phyloP scores from a whole-genome alignment of 108 stramenopile genomes.

The Fistulifera pelliculosa region DNA sequence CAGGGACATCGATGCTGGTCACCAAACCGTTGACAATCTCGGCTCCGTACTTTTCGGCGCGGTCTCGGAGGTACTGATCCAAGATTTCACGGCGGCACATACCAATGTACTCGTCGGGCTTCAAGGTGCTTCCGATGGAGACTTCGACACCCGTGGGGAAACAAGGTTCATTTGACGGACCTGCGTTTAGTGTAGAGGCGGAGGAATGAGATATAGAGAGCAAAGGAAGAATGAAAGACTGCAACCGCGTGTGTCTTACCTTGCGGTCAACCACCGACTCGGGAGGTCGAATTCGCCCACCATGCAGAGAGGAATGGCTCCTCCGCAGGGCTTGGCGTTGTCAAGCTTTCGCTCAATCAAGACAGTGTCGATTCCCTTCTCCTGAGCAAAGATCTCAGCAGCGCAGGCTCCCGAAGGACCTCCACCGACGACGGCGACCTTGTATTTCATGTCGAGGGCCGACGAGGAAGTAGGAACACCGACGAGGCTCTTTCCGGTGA shows the following conservation, averaged over 20 bases:
- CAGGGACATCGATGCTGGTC: conserved; percentile 86
- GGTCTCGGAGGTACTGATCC: conserved; percentile 93
- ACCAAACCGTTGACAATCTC: conserved; percentile 90
- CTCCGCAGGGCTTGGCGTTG: conserved; percentile 99
- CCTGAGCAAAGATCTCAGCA: conserved; percentile 94
- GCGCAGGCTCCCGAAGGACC: conserved; percentile 97
- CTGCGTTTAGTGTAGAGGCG: conserved; percentile 19
- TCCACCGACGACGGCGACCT: conserved; percentile 94
- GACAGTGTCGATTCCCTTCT: conserved; percentile 87
- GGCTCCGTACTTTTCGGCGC: conserved; percentile 92
- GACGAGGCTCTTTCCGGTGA: conserved; percentile 33
- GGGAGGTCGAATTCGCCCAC: conserved; percentile 97
- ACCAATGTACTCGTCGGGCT: conserved; percentile 97
- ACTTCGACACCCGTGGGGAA: conserved; percentile 95
- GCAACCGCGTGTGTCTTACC: conserved; percentile 35
- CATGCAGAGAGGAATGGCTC: conserved; percentile 98
- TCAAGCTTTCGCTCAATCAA: conserved; percentile 97
- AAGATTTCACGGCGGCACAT: conserved; percentile 97
- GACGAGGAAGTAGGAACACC: conserved; percentile 23
- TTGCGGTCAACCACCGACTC: conserved; percentile 93
- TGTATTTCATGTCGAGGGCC: conserved; percentile 78
- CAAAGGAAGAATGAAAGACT: not conserved
- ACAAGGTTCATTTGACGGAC: conserved; percentile 97
- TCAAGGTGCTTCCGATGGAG: conserved; percentile 92
- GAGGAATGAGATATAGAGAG: not conserved